phyloP scores from a whole-genome alignment of 768 basidiomycete species.

The Hirschioporus abietinus region DNA sequence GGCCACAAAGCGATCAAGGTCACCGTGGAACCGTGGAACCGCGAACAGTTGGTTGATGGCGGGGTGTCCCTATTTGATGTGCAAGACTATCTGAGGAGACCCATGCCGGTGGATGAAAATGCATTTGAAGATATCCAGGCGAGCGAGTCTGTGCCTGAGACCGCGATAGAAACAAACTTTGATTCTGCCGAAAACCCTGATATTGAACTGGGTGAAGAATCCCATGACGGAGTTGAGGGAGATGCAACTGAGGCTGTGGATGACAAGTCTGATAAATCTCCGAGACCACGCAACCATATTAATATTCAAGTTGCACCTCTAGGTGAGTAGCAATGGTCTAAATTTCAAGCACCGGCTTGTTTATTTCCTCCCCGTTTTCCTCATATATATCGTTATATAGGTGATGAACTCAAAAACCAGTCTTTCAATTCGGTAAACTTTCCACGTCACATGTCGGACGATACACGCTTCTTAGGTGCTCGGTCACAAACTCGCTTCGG shows the following conservation, averaged over 20 bases:
- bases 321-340: not conserved
- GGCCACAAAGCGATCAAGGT: not conserved
- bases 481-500: not conserved
- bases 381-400: not conserved
- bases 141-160: not conserved
- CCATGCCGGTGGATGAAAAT: not conserved
- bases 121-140: not conserved
- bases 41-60: not conserved
- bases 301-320: not conserved
- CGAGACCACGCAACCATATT: not conserved
- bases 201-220: not conserved
- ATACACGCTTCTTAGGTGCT: not conserved
- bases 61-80: not conserved
- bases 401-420: not conserved
- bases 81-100: not conserved
- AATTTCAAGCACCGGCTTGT: not conserved
- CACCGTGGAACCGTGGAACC: not conserved
- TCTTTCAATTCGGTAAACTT: not conserved
- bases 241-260: not conserved
- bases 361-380: not conserved
- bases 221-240: not conserved
- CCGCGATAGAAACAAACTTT: not conserved
- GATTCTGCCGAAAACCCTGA: too few relatives aligned
- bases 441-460: not conserved
- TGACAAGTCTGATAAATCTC: not conserved